Percentiles rank a stretch among this genome's conserved stretches.
Evolutionary conservation across 441 rosid species (phyloP).

Genomic region (Daphne laureola): DNA sequence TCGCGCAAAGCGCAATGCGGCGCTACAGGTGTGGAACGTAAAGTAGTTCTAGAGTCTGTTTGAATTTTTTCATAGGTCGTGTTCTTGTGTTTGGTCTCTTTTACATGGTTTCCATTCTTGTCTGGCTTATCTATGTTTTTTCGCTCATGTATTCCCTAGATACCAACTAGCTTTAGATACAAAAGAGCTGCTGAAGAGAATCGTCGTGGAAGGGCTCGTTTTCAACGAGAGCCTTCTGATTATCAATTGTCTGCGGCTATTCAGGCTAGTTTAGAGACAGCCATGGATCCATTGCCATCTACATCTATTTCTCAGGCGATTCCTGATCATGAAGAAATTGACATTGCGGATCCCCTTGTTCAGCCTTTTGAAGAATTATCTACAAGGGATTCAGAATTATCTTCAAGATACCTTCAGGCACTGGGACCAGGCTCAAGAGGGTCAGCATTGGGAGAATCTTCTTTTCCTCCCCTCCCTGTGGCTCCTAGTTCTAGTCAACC

Average conservation of each 20-base stretch:
- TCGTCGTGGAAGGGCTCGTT: slow-evolving; percentile 70
- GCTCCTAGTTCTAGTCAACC: slow-evolving; percentile 36
- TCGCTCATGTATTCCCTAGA: slow-evolving; percentile 27
- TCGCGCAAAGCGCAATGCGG: slow-evolving; percentile 83
- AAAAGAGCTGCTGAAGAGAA: slow-evolving; percentile 59
- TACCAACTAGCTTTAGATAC: slow-evolving; percentile 89
- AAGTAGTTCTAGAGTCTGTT: not conserved
- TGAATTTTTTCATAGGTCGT: not conserved
- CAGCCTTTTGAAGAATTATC: slow-evolving; percentile 64
- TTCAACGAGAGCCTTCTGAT: slow-evolving; percentile 59
- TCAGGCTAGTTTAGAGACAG: slow-evolving; percentile 54
- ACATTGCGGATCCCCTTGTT: slow-evolving; percentile 45
- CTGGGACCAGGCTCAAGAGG: slow-evolving; percentile 47
- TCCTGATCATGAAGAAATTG: slow-evolving; percentile 29
- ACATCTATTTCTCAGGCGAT: slow-evolving; percentile 36
- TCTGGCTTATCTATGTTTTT: slow-evolving; percentile 6
- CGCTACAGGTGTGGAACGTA: slow-evolving; percentile 56
- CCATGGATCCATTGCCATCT: slow-evolving; percentile 39
- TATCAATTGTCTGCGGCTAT: slow-evolving; percentile 61
- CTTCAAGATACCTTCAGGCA: slow-evolving; percentile 82
- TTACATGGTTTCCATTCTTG: not conserved
- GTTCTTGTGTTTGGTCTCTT: not conserved
- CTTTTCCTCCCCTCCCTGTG: slow-evolving; percentile 77
- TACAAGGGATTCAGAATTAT: slow-evolving; percentile 43
- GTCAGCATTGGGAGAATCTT: slow-evolving; percentile 56